These are phyloP conservation scores for Aspergillus proliferans DNA, from an alignment of 2,329 filamentous ascomycete genomes.

Conservation along the genomic window DNA sequence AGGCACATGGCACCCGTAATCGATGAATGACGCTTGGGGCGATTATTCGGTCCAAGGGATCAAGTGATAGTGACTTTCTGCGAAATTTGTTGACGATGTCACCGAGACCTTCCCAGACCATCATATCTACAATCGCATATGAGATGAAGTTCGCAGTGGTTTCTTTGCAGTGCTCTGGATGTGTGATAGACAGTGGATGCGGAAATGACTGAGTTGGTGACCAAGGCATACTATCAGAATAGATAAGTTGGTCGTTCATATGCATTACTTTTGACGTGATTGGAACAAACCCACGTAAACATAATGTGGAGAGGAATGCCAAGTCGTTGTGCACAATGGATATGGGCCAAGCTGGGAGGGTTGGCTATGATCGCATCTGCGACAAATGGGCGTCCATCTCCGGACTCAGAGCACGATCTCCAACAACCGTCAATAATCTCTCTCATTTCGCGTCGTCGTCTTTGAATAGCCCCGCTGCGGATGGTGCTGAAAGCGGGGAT, in stretches of 20 bases:
- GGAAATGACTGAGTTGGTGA: constrained; percentile 76
- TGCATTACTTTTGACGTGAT: background rate
- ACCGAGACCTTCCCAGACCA: constrained; percentile 83
- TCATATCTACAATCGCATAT: constrained; percentile 75
- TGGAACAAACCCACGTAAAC: constrained; percentile 60
- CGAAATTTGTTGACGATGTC: constrained; percentile 58
- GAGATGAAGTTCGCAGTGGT: constrained; percentile 70
- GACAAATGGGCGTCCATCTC: constrained; percentile 41
- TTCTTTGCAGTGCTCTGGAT: constrained; percentile 64
- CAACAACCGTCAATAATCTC: constrained; percentile 72
- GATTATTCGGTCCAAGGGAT: constrained; percentile 70
- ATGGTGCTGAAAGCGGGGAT: constrained; percentile 75
- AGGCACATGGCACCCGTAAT: constrained; percentile 73
- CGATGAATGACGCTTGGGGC: constrained; percentile 71
- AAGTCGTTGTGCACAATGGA: constrained; percentile 30
- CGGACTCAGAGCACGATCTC: constrained; percentile 65
- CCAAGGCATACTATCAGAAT: constrained; percentile 64
- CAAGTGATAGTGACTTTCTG: constrained; percentile 59
- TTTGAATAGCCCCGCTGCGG: constrained; percentile 69
- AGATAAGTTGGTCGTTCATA: background rate
- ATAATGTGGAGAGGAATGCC: constrained; percentile 47
- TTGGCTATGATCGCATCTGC: constrained; percentile 35
- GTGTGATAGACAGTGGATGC: constrained; percentile 75
- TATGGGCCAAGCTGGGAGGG: constrained; percentile 33
- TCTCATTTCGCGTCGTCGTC: constrained; percentile 63